phyloP scores from a whole-genome alignment of 2,329 filamentous ascomycete species.

The Pyrenochaeta sp. region DNA sequence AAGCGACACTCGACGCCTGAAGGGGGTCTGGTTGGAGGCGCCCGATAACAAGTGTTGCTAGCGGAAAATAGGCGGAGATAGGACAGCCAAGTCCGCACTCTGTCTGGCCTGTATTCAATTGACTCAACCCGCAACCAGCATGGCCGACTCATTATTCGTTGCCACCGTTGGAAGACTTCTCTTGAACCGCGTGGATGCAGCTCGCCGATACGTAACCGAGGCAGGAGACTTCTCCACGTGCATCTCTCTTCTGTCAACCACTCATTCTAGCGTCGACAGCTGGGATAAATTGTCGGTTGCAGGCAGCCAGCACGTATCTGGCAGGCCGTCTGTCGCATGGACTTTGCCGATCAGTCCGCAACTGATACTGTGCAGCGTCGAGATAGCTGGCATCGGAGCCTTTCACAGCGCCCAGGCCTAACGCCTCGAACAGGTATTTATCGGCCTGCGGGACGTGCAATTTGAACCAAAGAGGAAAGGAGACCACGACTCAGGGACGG shows the following conservation, averaged over 20 bases:
- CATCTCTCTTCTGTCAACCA: neutral
- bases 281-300: constrained; percentile 5
- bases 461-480: neutral
- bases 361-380: constrained; percentile 5
- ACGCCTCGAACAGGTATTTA: neutral
- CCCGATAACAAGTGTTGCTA: too few species aligned
- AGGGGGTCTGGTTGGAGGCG: too few species aligned
- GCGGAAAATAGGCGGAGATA: too few species aligned
- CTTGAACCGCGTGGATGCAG: neutral
- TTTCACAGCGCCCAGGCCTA: neutral
- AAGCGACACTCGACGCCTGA: too few species aligned
- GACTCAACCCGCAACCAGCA: too few species aligned
- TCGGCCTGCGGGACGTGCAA: neutral
- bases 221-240: neutral
- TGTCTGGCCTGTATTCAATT: neutral
- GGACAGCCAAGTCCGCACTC: neutral
- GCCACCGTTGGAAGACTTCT: neutral
- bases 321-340: constrained; percentile 2
- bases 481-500: neutral
- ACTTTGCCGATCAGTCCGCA: constrained; percentile 6
- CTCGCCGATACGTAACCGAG: neutral
- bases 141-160: too few species aligned
- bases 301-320: constrained; percentile 5
- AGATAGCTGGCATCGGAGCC: neutral
- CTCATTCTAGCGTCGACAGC: constrained; percentile 1